Conservation (phyloP, 305 asterid genomes). For the Salvia sclarea region DNA sequence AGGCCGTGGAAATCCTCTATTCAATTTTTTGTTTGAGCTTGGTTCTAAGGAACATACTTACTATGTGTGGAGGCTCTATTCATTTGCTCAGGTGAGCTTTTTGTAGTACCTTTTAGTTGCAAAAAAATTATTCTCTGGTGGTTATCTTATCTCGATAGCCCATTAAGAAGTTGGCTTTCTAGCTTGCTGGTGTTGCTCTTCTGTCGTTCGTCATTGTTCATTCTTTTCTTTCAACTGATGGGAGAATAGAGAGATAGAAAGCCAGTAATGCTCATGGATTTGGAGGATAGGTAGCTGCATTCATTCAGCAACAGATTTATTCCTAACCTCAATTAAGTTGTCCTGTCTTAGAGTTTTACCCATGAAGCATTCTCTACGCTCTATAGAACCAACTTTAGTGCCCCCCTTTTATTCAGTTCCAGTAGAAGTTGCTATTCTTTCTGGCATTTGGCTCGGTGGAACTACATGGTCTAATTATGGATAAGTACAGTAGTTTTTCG, state of each 20-base stretch:
- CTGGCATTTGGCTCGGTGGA: constrained; percentile 8
- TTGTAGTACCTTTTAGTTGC: constrained; percentile 12
- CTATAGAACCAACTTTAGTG: background rate
- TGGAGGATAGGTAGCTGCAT: background rate
- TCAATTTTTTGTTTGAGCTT: constrained; percentile 89
- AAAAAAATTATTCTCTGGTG: constrained; percentile 8
- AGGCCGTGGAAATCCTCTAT: constrained; percentile 87
- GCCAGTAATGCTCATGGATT: background rate
- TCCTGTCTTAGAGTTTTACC: background rate
- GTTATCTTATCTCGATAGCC: constrained; percentile 7
- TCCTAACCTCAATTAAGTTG: background rate
- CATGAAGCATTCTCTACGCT: background rate
- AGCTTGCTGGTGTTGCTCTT: background rate
- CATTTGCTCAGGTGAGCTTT: constrained; percentile 84
- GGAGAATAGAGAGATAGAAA: background rate
- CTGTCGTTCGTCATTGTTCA: background rate
- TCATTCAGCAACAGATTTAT: background rate
- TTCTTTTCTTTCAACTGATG: constrained; percentile 11
- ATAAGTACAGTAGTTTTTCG: constrained; percentile 7
- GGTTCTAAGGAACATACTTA: constrained; percentile 93
- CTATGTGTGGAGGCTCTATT: constrained; percentile 98
- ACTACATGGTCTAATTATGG: background rate
- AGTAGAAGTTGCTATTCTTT: background rate
- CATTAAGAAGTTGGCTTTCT: background rate
- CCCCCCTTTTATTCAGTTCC: background rate